phyloP scores from a whole-genome alignment of 352 stramenopile species.

The Thraustotheca clavata region DNA sequence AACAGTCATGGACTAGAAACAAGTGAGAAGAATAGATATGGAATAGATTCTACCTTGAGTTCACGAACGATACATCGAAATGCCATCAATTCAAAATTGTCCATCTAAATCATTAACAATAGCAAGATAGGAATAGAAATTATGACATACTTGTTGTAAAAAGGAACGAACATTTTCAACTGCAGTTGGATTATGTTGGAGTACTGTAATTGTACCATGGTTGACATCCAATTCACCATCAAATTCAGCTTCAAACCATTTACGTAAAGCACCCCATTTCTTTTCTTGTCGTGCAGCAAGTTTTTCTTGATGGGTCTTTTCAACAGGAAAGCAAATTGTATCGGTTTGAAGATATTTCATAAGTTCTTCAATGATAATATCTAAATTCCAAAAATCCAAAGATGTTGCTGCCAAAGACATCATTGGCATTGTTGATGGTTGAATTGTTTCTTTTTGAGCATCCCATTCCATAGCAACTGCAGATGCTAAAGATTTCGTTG shows the following conservation, averaged over 20 bases:
- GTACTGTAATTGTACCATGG: conserved; percentile 58
- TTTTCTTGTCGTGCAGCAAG: conserved; percentile 72
- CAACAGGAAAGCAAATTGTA: conserved; percentile 84
- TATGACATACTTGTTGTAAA: conserved; percentile 40
- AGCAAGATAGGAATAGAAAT: background rate
- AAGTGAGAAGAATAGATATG: background rate
- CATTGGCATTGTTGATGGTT: conserved; percentile 76
- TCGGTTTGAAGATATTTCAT: conserved; percentile 82
- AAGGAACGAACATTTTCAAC: conserved; percentile 50
- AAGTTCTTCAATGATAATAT: conserved; percentile 52
- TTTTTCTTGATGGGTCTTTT: conserved; percentile 70
- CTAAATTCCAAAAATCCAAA: conserved; percentile 55
- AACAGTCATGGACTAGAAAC: conserved; percentile 63
- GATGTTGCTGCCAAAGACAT: conserved; percentile 80
- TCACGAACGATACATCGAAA: conserved; percentile 73
- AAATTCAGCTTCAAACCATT: conserved; percentile 73
- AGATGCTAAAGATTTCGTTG: conserved; percentile 54
- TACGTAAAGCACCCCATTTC: conserved; percentile 76
- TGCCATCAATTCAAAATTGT: conserved; percentile 65
- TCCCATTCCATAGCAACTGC: conserved; percentile 81
- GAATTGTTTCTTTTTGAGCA: conserved; percentile 61
- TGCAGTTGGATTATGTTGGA: conserved; percentile 53
- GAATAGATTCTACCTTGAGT: conserved; percentile 53
- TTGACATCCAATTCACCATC: conserved; percentile 72
- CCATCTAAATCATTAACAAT: conserved; percentile 30